A percentile compares a stretch with the other conserved stretches of the same genome.
Evolutionary conservation across 1,284 basidiomycete species (phyloP).

Genomic region (Ustilago shanxiensis): DNA sequence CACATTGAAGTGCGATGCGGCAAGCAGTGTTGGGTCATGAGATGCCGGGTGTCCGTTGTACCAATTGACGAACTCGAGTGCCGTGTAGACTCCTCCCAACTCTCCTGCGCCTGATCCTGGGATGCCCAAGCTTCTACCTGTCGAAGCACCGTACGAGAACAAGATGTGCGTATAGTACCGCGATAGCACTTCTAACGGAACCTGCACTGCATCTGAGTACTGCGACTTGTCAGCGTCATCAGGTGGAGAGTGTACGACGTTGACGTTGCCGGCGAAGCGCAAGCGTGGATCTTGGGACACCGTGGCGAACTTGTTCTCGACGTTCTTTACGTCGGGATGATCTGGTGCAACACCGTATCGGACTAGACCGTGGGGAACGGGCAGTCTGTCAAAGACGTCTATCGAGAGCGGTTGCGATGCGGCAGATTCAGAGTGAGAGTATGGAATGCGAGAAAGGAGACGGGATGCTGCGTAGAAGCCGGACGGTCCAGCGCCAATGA

Average conservation of each 20-base stretch:
- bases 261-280: constrained; percentile 87
- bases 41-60: constrained; percentile 88
- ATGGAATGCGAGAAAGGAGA: constrained; percentile 51
- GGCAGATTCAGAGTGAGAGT: constrained; percentile 14
- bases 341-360: constrained; percentile 98
- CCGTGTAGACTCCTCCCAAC: constrained; percentile 78
- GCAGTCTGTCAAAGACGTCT: constrained; percentile 92
- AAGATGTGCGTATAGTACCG: constrained; percentile 83
- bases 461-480: constrained; percentile 87
- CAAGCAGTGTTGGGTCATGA: constrained; percentile 55
- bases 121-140: constrained; percentile 71
- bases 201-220: constrained; percentile 74
- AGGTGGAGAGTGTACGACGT: constrained; percentile 73
- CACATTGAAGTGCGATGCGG: constrained; percentile 64
- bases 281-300: constrained; percentile 62
- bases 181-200: constrained; percentile 76
- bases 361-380: constrained; percentile 93
- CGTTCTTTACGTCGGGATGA: constrained; percentile 99
- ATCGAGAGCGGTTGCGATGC: constrained; percentile 71
- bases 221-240: constrained; percentile 40
- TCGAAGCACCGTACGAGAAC: constrained; percentile 84
- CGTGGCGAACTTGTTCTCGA: constrained; percentile 91
- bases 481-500: constrained; percentile 90
- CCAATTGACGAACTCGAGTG: constrained; percentile 92
- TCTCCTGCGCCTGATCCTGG: constrained; percentile 73